Evolutionary conservation across 129 eudicot species (phyloP).

Genomic region (Flaveria brownii): DNA sequence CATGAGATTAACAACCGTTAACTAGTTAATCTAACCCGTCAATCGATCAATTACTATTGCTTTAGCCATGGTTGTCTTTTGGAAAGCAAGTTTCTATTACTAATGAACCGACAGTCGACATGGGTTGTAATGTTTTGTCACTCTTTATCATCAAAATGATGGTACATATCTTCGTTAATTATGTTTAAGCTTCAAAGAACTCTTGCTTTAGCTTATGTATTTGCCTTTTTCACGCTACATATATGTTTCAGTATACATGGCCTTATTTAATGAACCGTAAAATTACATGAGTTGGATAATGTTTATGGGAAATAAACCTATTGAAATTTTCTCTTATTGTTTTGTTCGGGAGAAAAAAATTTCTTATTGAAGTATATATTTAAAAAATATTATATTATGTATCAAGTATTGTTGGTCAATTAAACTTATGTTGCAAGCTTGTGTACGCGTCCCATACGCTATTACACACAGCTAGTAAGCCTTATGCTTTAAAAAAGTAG

Average conservation of each 20-base stretch:
- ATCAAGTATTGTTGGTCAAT: neutral
- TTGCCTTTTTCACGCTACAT: neutral
- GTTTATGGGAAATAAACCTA: neutral
- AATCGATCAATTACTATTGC: neutral
- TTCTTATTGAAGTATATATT: too few relatives aligned
- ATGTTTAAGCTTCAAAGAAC: neutral
- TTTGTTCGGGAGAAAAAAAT: neutral
- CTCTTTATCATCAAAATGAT: neutral
- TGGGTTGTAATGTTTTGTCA: neutral
- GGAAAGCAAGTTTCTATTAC: neutral
- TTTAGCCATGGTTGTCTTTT: neutral
- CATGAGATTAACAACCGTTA: neutral
- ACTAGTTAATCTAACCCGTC: neutral
- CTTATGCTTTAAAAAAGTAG: neutral
- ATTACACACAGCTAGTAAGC: too few relatives aligned
- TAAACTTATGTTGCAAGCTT: neutral
- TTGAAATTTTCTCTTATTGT: neutral
- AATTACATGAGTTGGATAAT: neutral
- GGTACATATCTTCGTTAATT: neutral
- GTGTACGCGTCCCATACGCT: neutral
- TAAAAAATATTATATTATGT: neutral
- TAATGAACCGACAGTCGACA: neutral
- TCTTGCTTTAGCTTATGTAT: neutral
- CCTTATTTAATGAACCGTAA: neutral
- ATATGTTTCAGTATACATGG: neutral